These are phyloP conservation scores for Saturnispora dispora DNA, from an alignment of 805 yeast genomes.

Conservation along the genomic window DNA sequence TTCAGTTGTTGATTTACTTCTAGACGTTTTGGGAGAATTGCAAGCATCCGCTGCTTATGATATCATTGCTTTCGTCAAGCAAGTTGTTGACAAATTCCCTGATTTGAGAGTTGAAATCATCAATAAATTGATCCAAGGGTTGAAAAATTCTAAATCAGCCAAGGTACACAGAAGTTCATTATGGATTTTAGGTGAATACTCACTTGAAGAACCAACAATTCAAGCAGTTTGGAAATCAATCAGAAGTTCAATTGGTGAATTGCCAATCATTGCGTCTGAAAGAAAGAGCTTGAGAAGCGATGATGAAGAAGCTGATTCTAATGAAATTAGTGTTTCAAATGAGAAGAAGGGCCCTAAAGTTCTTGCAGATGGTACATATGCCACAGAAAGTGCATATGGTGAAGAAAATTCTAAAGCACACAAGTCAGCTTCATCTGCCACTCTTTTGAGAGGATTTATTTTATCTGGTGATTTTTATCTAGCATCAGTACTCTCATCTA, in stretches of 20 bases:
- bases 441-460: conserved; percentile 74
- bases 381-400: conserved; percentile 81
- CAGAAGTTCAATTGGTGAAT: conserved; percentile 76
- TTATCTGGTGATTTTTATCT: conserved; percentile 85
- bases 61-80: conserved; percentile 85
- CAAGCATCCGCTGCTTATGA: conserved; percentile 81
- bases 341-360: conserved; percentile 62
- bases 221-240: conserved; percentile 82
- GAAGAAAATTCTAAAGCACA: conserved; percentile 33
- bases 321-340: conserved; percentile 12
- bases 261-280: conserved; percentile 79
- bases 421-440: conserved; percentile 27
- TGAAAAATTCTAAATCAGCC: conserved; percentile 69
- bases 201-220: conserved; percentile 59
- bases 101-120: conserved; percentile 60
- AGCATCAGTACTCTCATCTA: conserved; percentile 78
- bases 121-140: conserved; percentile 47
- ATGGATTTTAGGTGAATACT: conserved; percentile 95
- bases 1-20: conserved; percentile 75
- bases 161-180: conserved; percentile 88
- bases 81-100: conserved; percentile 88
- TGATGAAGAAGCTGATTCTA: conserved; percentile 17
- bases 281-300: conserved; percentile 27
- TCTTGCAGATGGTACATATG: conserved; percentile 98
- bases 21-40: conserved; percentile 80